phyloP scores from a whole-genome alignment of 176 grass and related monocot genomes.

The Oryza rufipogon region DNA sequence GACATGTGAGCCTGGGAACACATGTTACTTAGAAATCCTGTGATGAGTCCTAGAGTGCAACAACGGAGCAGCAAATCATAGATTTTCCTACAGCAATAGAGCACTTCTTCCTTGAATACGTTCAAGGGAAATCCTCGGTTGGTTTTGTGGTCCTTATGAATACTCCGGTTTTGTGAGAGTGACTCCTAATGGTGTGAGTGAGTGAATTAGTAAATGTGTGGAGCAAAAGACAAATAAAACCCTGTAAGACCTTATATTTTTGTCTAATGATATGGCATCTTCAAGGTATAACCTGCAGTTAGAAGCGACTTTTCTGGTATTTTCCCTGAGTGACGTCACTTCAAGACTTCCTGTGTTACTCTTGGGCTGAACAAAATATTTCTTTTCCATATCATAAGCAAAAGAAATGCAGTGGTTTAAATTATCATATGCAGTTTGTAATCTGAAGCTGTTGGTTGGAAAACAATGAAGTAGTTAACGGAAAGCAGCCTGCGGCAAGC shows the following conservation, averaged over 20 bases:
- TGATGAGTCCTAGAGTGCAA: background rate
- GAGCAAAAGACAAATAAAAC: background rate
- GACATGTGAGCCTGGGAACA: background rate
- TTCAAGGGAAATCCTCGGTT: background rate
- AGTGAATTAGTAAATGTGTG: background rate
- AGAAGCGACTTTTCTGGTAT: background rate
- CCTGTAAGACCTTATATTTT: background rate
- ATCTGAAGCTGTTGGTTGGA: background rate
- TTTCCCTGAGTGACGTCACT: background rate
- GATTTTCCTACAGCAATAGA: background rate
- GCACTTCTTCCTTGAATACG: background rate
- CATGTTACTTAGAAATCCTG: background rate
- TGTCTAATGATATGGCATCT: conserved; percentile 19
- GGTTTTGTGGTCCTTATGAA: background rate
- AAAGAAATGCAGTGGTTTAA: conserved; percentile 8
- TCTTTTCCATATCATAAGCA: background rate
- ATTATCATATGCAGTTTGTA: background rate
- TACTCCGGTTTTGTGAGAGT: background rate
- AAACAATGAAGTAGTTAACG: background rate
- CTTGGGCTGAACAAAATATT: background rate
- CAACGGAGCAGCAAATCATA: background rate
- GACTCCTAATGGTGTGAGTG: background rate
- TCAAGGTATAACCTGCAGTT: conserved; percentile 6
- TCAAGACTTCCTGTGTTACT: background rate
- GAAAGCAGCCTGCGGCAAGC: background rate